Evolutionary conservation across 352 stramenopile species (phyloP), one percentile per base, ranked within the genome.

Genomic region (Saprolegnia diclina): DNA sequence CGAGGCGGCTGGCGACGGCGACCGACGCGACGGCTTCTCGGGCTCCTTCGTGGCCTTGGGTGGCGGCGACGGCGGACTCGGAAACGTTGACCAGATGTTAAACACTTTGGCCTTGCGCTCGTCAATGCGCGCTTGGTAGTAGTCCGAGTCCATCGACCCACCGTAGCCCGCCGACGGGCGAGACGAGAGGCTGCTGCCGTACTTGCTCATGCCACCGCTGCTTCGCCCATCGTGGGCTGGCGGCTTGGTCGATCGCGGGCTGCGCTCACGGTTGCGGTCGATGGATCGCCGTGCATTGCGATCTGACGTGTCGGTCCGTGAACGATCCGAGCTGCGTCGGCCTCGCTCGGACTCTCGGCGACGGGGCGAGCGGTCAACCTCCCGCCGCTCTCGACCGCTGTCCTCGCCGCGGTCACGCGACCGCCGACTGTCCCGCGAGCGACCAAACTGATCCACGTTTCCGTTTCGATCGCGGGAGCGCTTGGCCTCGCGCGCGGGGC

Each of bases 11-110:
- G 76, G 75, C 59, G 79, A 82, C 7, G 72, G 71, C 38, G 78
- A 80, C 21, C 73, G 57, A 16, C 50, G 66, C 42, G 76, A 66
- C 26, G 46, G n/a, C 38, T 64, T 69, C 22, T 22, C 42, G 42
- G 55, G 11, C 37, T 46, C 5, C 22, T 56, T 52, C 38, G 71
- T 64, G 19, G 56, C 48, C 32, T 68, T 69, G 5, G 35, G n/a
- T 5, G 73, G 65, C 46, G 77, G 75, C 2, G 79, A 80, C 29
- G 77, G 73, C 5, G 87, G 85, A 38, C 85, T 93, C 0, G 85
- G 85, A 59, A 95, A 91, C 0, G 71, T 53, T 11, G 75, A 70
- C 87, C 87, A 95, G 59, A 95, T 90, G 57, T 76, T 92, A 67
- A 87, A 92, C 35, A 64, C 35, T 22, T 82, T 82, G 0, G 65